Evolutionary conservation across 2,329 filamentous ascomycete genomes (phyloP).

Genomic region (Aureobasidium subglaciale): DNA sequence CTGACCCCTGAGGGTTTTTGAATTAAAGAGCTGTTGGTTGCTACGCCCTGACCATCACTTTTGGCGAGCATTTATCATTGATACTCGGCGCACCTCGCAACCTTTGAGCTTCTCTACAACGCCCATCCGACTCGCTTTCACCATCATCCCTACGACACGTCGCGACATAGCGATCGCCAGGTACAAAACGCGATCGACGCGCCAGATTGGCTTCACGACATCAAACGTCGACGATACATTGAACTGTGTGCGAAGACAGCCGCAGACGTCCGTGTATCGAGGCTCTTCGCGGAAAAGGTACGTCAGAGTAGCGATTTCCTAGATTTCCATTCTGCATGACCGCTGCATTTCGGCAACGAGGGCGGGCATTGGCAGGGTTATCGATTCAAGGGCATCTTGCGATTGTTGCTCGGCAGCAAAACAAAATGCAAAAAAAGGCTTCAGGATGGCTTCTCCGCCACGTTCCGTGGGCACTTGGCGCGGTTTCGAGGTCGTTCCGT

Average conservation of each 20-base stretch:
- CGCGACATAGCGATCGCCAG: not conserved
- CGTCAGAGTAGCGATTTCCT: not conserved
- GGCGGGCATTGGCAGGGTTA: not conserved
- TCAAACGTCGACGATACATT: conserved; percentile 3
- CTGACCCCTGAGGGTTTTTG: conserved; percentile 4
- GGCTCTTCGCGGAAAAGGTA: not conserved
- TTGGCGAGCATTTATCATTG: conserved; percentile 11
- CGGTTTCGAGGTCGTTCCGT: not conserved
- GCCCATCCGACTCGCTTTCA: not conserved
- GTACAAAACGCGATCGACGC: conserved; percentile 9
- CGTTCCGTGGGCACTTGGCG: not conserved
- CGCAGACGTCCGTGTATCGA: not conserved
- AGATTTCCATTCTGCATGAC: not conserved
- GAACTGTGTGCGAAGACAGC: not conserved
- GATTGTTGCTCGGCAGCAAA: conserved; percentile 3
- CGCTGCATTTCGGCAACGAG: not conserved
- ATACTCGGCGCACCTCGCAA: conserved; percentile 6
- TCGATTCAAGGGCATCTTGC: not conserved
- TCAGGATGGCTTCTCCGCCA: not conserved
- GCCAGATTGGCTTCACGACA: conserved; percentile 9
- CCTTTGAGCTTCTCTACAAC: not conserved
- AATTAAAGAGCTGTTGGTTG: conserved; percentile 11
- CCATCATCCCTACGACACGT: not conserved
- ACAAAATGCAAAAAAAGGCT: conserved; percentile 1
- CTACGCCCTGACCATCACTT: conserved; percentile 9